These are phyloP conservation scores for Phalaenopsis equestris DNA, from an alignment of 106 monocot species.

Conservation along the genomic window DNA sequence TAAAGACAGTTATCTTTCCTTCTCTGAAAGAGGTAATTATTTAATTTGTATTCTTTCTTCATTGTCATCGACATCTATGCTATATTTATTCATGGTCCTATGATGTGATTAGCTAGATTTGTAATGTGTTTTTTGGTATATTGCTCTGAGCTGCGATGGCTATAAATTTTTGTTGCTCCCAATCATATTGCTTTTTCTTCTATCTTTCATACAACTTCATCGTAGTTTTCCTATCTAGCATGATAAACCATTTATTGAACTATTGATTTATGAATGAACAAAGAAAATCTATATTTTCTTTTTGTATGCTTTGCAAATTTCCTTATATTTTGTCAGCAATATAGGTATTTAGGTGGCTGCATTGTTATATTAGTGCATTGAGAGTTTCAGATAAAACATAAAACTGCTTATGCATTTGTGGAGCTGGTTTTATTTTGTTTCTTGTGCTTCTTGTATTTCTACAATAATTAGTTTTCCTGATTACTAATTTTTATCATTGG, in stretches of 20 bases:
- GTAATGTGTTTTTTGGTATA: too few relatives aligned
- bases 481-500: background rate
- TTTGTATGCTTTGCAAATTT: background rate
- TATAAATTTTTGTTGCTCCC: background rate
- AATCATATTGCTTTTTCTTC: background rate
- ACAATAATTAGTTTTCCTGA: background rate
- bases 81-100: background rate
- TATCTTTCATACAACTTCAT: background rate
- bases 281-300: background rate
- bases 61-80: background rate
- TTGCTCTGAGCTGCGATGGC: too few relatives aligned
- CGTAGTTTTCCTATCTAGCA: background rate
- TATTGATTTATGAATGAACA: background rate
- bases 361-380: background rate
- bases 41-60: background rate
- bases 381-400: background rate
- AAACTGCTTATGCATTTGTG: background rate
- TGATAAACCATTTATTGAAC: background rate
- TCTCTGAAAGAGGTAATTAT: constrained; percentile 55
- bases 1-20: constrained; percentile 67
- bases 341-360: background rate
- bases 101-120: background rate
- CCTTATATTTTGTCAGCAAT: background rate
- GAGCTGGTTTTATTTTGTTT: background rate
- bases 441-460: background rate